Evolutionary conservation across 768 basidiomycete species (phyloP), one percentile per base, ranked within the genome.

Genomic region (Naganishia friedmannii): DNA sequence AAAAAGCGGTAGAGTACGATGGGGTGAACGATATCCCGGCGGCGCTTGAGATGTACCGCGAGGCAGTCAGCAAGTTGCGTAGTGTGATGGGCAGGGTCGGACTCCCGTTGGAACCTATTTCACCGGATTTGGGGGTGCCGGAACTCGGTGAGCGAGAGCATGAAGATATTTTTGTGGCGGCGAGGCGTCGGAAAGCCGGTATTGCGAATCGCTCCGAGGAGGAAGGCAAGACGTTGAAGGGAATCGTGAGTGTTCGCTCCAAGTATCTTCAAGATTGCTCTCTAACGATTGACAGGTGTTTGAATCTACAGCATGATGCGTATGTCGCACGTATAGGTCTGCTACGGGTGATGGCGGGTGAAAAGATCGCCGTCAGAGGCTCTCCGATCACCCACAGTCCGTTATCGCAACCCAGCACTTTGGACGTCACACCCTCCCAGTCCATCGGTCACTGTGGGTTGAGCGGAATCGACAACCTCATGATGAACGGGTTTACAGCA

Each of bases 51-150:
- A 77, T 76, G 45, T 80, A 80, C 53, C 66, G 74, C 12, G 77
- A 79, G 48, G 79, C 79, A n/a, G 77, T 80, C 17, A 63, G 53
- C 23, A 73, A 77, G 37, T 54, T 80, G 29, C 73, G 76, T 48
- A 73, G 71, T 21, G 79, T 80, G 7, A 80, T 80, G 79, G 78
- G 76, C 53, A 51, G 79, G 31, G 77, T 80, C 3, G 78, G 78
- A 21, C 73, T 79, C 12, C 77, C 77, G 32, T 70, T 77, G 28
- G 72, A 58, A 9, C 69, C 72, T 23, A 29, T 67, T 12, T 55
- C 65, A 3, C 15, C 31, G 2, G 69, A 69, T 7, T n/a, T 70
- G n/a, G 71, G 71, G 6, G 26, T 72, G 12, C 60, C 63, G 3
- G 70, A 72, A 37, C 57, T 45, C 5, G 53, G 34, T n/a, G 67